phyloP scores from a whole-genome alignment of 2,329 filamentous ascomycete species.

The Chaetomium sp. region DNA sequence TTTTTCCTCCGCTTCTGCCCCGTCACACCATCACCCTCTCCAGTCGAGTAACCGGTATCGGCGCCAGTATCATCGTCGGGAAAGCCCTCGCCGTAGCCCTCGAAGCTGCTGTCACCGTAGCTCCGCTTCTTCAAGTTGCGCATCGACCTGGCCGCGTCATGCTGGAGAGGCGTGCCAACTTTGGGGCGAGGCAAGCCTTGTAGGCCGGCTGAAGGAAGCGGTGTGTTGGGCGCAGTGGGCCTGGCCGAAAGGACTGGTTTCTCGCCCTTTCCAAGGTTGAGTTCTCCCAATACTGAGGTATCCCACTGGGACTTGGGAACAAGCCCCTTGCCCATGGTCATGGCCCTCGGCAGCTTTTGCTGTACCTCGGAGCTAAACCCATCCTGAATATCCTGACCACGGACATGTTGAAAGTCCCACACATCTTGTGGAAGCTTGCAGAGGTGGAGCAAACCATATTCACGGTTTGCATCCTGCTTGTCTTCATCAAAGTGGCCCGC shows the following conservation, averaged over 20 bases:
- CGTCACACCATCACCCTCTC: conserved; percentile 53
- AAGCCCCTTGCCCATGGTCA: conserved; percentile 51
- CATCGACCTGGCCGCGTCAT: conserved; percentile 49
- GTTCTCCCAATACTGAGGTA: conserved; percentile 50
- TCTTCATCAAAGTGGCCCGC: conserved; percentile 55
- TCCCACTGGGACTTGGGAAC: conserved; percentile 53
- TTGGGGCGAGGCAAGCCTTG: conserved; percentile 33
- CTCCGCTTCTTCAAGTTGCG: conserved; percentile 65
- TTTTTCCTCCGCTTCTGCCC: conserved; percentile 60
- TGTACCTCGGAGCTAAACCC: conserved; percentile 43
- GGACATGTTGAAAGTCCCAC: conserved; percentile 50
- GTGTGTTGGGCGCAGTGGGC: conserved; percentile 48
- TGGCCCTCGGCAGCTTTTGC: conserved; percentile 42
- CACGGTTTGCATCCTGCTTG: conserved; percentile 48
- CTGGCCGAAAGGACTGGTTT: conserved; percentile 38
- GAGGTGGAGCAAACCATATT: conserved; percentile 48
- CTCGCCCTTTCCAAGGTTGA: conserved; percentile 38
- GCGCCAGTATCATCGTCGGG: conserved; percentile 57
- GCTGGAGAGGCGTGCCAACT: conserved; percentile 32
- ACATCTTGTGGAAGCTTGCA: conserved; percentile 47
- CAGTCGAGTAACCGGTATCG: conserved; percentile 62
- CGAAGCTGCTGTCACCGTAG: conserved; percentile 68
- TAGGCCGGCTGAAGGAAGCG: conserved; percentile 31
- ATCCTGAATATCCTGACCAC: conserved; percentile 48
- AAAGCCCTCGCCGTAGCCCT: conserved; percentile 67